Evolutionary conservation across 2,329 filamentous ascomycete species (phyloP).

Genomic region (Hirsutella minnesotensis): DNA sequence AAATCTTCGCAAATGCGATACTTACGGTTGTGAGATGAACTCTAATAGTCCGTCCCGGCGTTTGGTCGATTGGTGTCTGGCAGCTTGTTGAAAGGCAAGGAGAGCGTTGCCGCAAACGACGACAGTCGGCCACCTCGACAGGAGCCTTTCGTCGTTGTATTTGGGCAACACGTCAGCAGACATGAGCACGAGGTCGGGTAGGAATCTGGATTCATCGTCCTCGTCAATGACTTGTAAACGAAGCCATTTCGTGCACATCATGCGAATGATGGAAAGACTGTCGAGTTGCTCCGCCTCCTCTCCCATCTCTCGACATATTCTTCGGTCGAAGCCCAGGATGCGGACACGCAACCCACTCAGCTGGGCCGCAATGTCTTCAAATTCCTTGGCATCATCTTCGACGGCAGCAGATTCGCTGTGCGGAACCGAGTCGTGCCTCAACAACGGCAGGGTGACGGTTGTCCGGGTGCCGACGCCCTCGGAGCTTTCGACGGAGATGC

Average conservation of each 20-base stretch:
- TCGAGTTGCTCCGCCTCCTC: neutral
- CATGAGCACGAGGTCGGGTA: slow-evolving; percentile 15
- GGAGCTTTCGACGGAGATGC: slow-evolving; percentile 42
- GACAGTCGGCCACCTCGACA: slow-evolving; percentile 11
- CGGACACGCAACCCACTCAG: slow-evolving; percentile 19
- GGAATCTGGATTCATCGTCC: slow-evolving; percentile 1
- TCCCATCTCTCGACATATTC: too few relatives aligned
- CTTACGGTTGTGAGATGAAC: slow-evolving; percentile 26
- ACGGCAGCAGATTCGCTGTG: neutral
- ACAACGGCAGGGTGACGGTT: slow-evolving; percentile 19
- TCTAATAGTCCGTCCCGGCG: slow-evolving; percentile 16
- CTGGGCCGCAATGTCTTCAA: slow-evolving; percentile 14
- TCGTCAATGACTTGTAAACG: slow-evolving; percentile 14
- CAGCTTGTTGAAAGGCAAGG: slow-evolving; percentile 14
- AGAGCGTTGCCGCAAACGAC: slow-evolving; percentile 21
- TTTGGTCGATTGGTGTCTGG: slow-evolving; percentile 6
- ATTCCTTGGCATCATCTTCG: slow-evolving; percentile 12
- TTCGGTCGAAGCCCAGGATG: slow-evolving; percentile 9
- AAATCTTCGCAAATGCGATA: neutral
- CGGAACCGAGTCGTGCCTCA: neutral
- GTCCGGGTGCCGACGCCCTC: slow-evolving; percentile 24
- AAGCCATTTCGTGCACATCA: slow-evolving; percentile 21
- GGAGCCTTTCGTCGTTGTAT: neutral
- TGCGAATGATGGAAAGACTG: slow-evolving; percentile 7
- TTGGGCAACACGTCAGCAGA: neutral